Percentiles rank a stretch among this genome's conserved stretches.
Evolutionary conservation across 2,329 filamentous ascomycete species (phyloP).

Genomic region (Fusarium algeriense): DNA sequence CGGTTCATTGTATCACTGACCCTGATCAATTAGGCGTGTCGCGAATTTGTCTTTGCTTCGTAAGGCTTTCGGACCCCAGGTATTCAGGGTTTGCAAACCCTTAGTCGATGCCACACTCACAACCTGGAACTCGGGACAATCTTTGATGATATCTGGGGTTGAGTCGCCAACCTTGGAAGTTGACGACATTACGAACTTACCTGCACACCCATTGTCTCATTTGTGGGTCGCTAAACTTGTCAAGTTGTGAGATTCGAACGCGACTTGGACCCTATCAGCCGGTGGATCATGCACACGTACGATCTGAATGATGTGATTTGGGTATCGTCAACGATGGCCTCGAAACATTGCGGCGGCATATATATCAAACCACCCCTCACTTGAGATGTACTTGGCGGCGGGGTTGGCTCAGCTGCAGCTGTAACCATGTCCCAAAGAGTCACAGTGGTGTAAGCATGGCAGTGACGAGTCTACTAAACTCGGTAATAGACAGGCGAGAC

Average conservation of each 20-base stretch:
- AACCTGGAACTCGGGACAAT: constrained; percentile 13
- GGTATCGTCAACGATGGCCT: constrained; percentile 40
- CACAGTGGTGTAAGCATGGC: constrained; percentile 35
- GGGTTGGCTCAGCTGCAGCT: constrained; percentile 28
- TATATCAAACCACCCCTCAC: constrained; percentile 40
- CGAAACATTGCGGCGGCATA: constrained; percentile 44
- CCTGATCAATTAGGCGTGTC: constrained; percentile 50
- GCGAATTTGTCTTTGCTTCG: constrained; percentile 52
- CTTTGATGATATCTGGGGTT: constrained; percentile 23
- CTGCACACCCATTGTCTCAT: constrained; percentile 31
- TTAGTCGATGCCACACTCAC: constrained; percentile 44
- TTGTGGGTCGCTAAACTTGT: constrained; percentile 35
- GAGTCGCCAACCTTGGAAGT: constrained; percentile 35
- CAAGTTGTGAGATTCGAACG: constrained; percentile 19
- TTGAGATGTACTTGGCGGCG: constrained; percentile 37
- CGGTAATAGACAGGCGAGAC: constrained; percentile 35
- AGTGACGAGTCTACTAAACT: constrained; percentile 38
- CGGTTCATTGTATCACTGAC: constrained; percentile 31
- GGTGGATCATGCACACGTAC: constrained; percentile 43
- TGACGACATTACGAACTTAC: constrained; percentile 33
- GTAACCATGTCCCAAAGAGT: constrained; percentile 38
- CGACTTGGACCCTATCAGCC: constrained; percentile 40
- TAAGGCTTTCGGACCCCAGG: constrained; percentile 17
- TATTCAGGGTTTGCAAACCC: constrained; percentile 45
- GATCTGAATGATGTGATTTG: constrained; percentile 46